Evolutionary conservation across 78 protist species (phyloP).

Genomic region (Speleostelium caveatum): DNA sequence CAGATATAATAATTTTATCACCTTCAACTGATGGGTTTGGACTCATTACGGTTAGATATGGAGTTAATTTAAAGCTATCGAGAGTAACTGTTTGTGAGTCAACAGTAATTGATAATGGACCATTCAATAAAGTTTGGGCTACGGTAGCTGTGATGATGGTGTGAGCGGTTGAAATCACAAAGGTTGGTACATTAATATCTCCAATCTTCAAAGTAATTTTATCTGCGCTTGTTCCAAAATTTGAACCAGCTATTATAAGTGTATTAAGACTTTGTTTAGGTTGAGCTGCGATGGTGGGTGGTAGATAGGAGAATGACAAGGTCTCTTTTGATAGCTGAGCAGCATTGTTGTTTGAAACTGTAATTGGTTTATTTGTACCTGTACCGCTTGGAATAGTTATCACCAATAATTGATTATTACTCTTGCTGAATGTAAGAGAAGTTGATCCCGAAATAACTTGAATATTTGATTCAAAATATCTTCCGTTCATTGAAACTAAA

Average conservation of each 20-base stretch:
- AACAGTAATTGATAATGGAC: background rate
- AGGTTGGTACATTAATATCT: background rate
- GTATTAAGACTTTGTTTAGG: background rate
- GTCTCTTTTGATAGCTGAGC: background rate
- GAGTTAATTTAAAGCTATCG: background rate
- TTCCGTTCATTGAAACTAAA: background rate
- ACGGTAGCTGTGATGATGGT: background rate
- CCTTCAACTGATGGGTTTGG: background rate
- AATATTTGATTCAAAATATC: conserved; percentile 7
- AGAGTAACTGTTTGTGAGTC: background rate
- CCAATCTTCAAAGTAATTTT: background rate
- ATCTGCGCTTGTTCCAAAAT: background rate
- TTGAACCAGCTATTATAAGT: background rate
- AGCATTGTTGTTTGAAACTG: background rate
- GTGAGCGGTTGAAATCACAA: background rate
- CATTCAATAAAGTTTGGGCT: background rate
- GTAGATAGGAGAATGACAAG: background rate
- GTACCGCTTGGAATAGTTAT: background rate
- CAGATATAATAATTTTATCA: background rate
- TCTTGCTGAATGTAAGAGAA: background rate
- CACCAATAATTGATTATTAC: background rate
- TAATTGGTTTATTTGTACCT: background rate
- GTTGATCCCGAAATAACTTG: background rate
- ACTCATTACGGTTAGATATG: background rate
- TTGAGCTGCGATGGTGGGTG: background rate